Evolutionary conservation across 2,329 filamentous ascomycete genomes (phyloP), one percentile per base, ranked within the genome.

Genomic region (Fusarium redolens): DNA sequence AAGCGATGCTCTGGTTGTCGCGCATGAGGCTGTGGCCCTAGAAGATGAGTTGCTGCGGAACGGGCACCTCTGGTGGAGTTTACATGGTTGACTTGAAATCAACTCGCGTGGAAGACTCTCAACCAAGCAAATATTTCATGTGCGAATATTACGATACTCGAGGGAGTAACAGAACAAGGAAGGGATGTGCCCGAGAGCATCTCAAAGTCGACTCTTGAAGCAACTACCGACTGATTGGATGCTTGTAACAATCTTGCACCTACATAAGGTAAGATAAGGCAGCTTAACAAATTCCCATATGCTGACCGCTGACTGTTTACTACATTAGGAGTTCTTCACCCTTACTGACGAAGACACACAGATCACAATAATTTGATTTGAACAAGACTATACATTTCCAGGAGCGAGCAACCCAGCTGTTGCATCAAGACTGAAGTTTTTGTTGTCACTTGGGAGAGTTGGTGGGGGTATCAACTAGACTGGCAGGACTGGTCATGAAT

Each of bases 1-100:
- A 59, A 37, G 72, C 51, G 35, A 59, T 60, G 25, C 28, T 62
- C n/a, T 75, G 69, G 72, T 13, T 73, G 9, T 61, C 30, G 3
- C 48, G 51, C 44, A n/a, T 67, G 14, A 51, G 40, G 25, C 18
- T 60, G 9, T 75, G 72, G 72, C 43, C 47, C 55, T 33, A 61
- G 31, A 35, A 61, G 33, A 50, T 33, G 8, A 31, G 9, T 18
- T 66, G 40, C 66, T 60, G 35, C 4, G 5, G 40, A n/a, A 13
- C 22, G 14, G 25, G 15, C 8, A 18, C 2, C 31, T 30, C 33
- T 14, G 25, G 33, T 14, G 25, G 33, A 48, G 11, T 22, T 25
- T 28, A 12, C 28, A 30, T 59, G 33, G 18, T n/a, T 25, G 18
- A 13, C 13, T 54, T n/a, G 13, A 28, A 40, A 17, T 28, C 22